These are phyloP conservation scores for Globisporangium iwayamae DNA, from an alignment of 352 stramenopile species.

Conservation along the genomic window DNA sequence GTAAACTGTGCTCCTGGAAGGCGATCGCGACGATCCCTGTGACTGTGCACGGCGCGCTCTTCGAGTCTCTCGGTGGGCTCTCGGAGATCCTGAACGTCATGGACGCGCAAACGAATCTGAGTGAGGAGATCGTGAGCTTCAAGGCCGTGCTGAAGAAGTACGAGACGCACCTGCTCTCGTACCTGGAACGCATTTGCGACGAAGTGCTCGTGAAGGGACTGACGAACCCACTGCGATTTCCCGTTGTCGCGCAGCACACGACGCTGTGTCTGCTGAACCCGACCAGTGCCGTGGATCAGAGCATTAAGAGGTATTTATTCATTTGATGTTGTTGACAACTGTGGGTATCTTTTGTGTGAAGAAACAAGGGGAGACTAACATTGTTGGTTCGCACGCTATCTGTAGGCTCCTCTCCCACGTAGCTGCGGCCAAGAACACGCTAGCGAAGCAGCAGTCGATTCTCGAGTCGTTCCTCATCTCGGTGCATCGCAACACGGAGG, in stretches of 20 bases:
- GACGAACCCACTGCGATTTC: slow-evolving; percentile 71
- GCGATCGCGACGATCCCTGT: slow-evolving; percentile 71
- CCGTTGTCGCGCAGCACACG: slow-evolving; percentile 77
- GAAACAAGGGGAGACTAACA: not conserved
- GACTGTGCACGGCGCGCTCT: slow-evolving; percentile 72
- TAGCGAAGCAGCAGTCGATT: slow-evolving; percentile 40
- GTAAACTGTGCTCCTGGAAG: slow-evolving; percentile 54
- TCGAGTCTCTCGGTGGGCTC: slow-evolving; percentile 75
- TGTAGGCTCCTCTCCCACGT: slow-evolving; percentile 53
- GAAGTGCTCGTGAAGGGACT: slow-evolving; percentile 76
- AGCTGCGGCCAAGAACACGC: slow-evolving; percentile 41
- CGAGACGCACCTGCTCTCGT: slow-evolving; percentile 42
- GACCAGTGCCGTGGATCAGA: slow-evolving; percentile 47
- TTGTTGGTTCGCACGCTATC: not conserved
- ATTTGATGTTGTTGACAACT: not conserved
- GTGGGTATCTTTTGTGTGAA: not conserved
- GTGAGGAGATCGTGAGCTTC: slow-evolving; percentile 30
- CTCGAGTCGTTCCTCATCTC: slow-evolving; percentile 64
- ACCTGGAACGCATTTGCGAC: slow-evolving; percentile 60
- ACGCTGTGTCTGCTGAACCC: slow-evolving; percentile 71
- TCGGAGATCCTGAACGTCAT: slow-evolving; percentile 66
- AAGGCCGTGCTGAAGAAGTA: slow-evolving; percentile 41
- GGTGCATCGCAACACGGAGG: slow-evolving; percentile 68
- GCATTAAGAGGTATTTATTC: slow-evolving; percentile 57
- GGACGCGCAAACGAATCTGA: slow-evolving; percentile 23